Percentiles rank a stretch among this genome's conserved stretches.
Conservation (phyloP, 345 rosid genomes). For the thale cress (Arabidopsis thaliana) region DNA sequence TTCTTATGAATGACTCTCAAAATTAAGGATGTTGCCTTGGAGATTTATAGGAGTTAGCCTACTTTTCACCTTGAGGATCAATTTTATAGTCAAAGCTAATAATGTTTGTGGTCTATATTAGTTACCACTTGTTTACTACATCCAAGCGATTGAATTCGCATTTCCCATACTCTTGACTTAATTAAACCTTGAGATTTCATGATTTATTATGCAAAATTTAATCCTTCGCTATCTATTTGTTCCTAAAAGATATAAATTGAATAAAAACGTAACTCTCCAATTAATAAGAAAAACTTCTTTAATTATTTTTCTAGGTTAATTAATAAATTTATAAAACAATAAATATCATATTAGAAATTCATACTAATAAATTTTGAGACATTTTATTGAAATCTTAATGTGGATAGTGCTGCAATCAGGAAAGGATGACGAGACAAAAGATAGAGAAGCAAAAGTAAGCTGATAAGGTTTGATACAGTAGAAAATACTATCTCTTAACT, state of each 20-base stretch:
- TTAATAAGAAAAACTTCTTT: neutral
- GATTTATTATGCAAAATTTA: neutral
- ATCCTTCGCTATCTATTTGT: neutral
- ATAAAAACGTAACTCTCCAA: neutral
- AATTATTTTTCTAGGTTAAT: neutral
- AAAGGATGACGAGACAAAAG: conserved; percentile 28
- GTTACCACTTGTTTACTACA: neutral
- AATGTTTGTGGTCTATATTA: neutral
- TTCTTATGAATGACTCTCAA: too few species aligned
- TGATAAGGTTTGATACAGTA: conserved; percentile 39
- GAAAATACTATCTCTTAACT: conserved; percentile 11
- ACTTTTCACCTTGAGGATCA: too few species aligned
- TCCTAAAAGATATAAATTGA: neutral
- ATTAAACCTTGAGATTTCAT: neutral
- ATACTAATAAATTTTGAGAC: neutral
- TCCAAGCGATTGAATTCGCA: neutral
- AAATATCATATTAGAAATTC: too few species aligned
- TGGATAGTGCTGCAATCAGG: conserved; percentile 25
- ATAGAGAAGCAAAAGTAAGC: conserved; percentile 29
- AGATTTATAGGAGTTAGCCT: too few species aligned
- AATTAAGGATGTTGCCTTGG: too few species aligned
- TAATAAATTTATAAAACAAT: neutral
- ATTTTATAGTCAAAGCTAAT: neutral
- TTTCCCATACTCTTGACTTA: too few species aligned
- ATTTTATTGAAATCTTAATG: neutral